phyloP scores from a whole-genome alignment of 1,284 basidiomycete species.

The Ustilago bromivora region DNA sequence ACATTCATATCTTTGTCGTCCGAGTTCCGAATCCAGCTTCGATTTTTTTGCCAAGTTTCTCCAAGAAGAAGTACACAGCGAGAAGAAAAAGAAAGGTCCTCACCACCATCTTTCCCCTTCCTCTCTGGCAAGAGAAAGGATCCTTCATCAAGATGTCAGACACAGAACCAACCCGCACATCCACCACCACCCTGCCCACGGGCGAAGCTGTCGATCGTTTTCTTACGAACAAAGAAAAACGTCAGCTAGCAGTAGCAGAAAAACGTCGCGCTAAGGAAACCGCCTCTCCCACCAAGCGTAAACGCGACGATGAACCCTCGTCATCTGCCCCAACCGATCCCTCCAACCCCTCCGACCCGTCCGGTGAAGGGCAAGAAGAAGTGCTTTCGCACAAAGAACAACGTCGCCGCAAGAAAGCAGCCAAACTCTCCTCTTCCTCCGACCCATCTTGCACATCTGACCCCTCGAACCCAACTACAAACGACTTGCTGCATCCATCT shows the following conservation, averaged over 20 bases:
- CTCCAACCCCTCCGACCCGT: conserved; percentile 75
- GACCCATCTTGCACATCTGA: not conserved
- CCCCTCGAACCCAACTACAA: conserved; percentile 24
- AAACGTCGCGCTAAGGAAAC: conserved; percentile 47
- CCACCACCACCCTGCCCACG: not conserved
- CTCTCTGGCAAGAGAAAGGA: no score
- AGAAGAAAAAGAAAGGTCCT: not conserved
- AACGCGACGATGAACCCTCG: conserved; percentile 77
- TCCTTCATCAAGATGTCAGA: conserved; percentile 13
- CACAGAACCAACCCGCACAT: not conserved
- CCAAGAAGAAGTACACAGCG: not conserved
- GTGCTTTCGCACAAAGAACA: conserved; percentile 65
- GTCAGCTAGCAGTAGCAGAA: conserved; percentile 45
- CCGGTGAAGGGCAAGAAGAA: conserved; percentile 33
- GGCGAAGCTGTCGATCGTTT: conserved; percentile 9
- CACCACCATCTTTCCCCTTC: not conserved
- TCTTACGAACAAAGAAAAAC: conserved; percentile 64
- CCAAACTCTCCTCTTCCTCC: conserved; percentile 16
- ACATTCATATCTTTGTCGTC: not conserved
- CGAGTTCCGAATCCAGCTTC: not conserved
- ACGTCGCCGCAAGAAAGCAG: conserved; percentile 56
- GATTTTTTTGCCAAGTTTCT: conserved; percentile 18
- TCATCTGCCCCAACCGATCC: conserved; percentile 26
- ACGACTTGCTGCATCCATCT: conserved; percentile 24
- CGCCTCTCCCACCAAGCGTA: conserved; percentile 51